These are phyloP conservation scores for Trichosporon ovoides DNA, from an alignment of 1,284 basidiomycete genomes.

Conservation along the genomic window DNA sequence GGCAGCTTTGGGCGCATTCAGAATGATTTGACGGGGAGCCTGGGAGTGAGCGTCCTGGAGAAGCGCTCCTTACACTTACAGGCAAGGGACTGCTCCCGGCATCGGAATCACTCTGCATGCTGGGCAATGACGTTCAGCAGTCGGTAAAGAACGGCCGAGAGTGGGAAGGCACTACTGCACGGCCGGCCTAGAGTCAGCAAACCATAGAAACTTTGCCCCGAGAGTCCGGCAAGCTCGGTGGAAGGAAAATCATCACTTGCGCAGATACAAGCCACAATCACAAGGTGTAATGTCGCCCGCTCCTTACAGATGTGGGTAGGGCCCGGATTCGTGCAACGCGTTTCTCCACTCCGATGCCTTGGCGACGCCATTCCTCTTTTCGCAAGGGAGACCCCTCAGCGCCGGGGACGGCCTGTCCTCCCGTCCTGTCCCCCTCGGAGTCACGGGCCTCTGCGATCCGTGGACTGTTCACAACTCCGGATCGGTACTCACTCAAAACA, in stretches of 20 bases:
- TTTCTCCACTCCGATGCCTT: too few species aligned
- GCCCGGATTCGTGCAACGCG: too few species aligned
- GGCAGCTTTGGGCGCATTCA: constrained; percentile 12
- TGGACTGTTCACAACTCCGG: too few species aligned
- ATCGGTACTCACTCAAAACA: too few species aligned
- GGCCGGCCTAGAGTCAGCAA: neutral
- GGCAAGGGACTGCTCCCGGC: neutral
- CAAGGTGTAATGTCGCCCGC: neutral
- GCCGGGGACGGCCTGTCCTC: too few species aligned
- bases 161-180: neutral
- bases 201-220: neutral
- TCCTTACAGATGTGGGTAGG: neutral
- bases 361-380: too few species aligned
- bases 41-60: neutral
- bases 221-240: neutral
- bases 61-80: neutral
- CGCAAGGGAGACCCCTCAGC: too few species aligned
- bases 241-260: neutral
- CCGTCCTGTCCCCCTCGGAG: too few species aligned
- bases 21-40: constrained; percentile 13
- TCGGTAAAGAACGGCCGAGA: neutral
- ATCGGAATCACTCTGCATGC: constrained; percentile 1
- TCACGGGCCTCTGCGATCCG: too few species aligned
- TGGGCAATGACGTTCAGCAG: neutral
- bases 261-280: neutral